A percentile compares a stretch with the other conserved stretches of the same genome.
Evolutionary conservation across 176 grass and related monocot species (phyloP).

Genomic region (Zoysia pacifica): DNA sequence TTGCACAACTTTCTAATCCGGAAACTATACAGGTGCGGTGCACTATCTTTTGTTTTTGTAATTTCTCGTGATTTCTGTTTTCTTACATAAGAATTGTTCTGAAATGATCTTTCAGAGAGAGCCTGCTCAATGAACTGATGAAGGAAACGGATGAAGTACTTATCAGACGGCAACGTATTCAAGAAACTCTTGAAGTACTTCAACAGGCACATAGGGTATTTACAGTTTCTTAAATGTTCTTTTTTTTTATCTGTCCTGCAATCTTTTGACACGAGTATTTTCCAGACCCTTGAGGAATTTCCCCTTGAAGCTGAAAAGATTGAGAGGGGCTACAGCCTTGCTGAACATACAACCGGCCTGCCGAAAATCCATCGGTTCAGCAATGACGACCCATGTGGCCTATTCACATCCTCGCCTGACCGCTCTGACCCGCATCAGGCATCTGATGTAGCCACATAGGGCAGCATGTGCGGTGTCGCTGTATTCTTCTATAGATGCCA

Average conservation of each 20-base stretch:
- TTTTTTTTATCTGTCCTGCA: constrained; percentile 20
- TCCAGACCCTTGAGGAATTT: constrained; percentile 81
- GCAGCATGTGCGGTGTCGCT: constrained; percentile 6
- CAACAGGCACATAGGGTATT: constrained; percentile 83
- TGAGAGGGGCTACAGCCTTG: constrained; percentile 60
- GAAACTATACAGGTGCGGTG: constrained; percentile 78
- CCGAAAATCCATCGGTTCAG: constrained; percentile 49
- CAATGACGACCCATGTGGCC: constrained; percentile 15
- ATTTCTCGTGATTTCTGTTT: constrained; percentile 11
- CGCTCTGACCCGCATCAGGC: constrained; percentile 35
- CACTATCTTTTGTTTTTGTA: constrained; percentile 32
- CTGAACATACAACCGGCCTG: constrained; percentile 51
- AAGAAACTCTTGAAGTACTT: constrained; percentile 75
- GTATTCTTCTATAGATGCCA: constrained; percentile 15
- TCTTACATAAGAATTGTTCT: not conserved
- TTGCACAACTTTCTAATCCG: constrained; percentile 87
- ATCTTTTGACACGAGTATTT: constrained; percentile 36
- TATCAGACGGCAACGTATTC: constrained; percentile 67
- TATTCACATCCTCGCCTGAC: constrained; percentile 35
- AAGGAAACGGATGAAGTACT: constrained; percentile 87
- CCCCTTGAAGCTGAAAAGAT: constrained; percentile 72
- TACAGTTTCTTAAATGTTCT: constrained; percentile 23
- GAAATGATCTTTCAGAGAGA: constrained; percentile 58
- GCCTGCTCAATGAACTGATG: constrained; percentile 85
- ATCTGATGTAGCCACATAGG: constrained; percentile 31